Evolutionary conservation across 2,329 filamentous ascomycete genomes (phyloP), one percentile per base, ranked within the genome.

Genomic region (Ceratocystis albifundus): DNA sequence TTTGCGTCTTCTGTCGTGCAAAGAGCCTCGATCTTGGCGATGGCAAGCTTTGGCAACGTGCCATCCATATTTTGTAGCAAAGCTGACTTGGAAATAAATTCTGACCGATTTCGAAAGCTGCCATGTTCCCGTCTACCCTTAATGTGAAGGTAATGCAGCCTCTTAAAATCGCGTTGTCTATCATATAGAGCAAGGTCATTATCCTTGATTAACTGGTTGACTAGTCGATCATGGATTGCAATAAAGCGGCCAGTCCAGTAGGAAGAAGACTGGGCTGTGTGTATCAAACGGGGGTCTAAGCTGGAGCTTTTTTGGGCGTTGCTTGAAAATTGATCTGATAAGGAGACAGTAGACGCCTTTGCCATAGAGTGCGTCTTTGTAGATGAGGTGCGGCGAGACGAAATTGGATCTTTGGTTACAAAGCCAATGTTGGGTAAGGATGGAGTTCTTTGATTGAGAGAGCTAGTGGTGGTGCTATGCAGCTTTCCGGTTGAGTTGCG

Each of bases 161-260:
- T 63, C 61, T 64, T 64, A 32, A 53, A 66, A 32, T 64, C 64
- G 22, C 61, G 64, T 12, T 59, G 64, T 61, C 61, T 63, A n/a
- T 68, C 64, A 53, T 68, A 68, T 25, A 68, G 41, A 44, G 61
- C 67, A 44, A 68, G 61, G 28, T 64, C 61, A 36, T 68, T 48
- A 20, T 68, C 45, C 30, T 68, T 61, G 55, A 68, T 66, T 28
- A 68, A 30, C 64, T 68, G 64, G 20, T 28, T 77, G 41, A 66
- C 67, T 30, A 66, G 50, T 17, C 48, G 78, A 73, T 87, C 84
- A 63, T 81, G 77, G 0, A 86, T 73, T 1, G 82, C 75, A 63
- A 79, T 75, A 71, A 87, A 86, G 48, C 85, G 82, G 20, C 85
- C 85, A 10, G 79, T 76, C 85, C 85, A 88, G 72, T 85, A 87